Percentiles rank a stretch among this genome's conserved stretches.
Conservation (phyloP, 2,329 filamentous ascomycete species). For the Claviceps sorghi region DNA sequence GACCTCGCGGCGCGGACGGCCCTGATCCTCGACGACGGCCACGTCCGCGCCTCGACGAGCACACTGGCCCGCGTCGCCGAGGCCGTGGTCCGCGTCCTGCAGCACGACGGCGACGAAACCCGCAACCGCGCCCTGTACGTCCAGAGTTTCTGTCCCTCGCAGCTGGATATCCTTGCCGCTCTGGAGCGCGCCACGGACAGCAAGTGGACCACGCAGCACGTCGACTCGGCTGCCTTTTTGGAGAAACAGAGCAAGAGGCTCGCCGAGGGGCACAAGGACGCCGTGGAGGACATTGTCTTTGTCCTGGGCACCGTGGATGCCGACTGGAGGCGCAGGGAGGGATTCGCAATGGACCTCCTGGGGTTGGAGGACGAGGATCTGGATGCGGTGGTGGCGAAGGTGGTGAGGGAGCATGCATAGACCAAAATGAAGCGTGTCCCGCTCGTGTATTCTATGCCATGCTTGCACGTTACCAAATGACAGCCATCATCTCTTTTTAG, state of each 20-base stretch:
- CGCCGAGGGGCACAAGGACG: constrained; percentile 22
- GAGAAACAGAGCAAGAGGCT: constrained; percentile 21
- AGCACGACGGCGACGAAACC: constrained; percentile 28
- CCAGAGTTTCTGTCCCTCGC: constrained; percentile 31
- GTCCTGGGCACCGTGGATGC: constrained; percentile 32
- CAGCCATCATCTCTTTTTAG: not conserved
- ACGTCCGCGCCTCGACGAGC: constrained; percentile 31
- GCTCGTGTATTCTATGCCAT: no score
- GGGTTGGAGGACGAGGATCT: constrained; percentile 32
- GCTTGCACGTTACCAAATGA: no score
- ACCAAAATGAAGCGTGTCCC: no score
- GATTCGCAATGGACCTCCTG: constrained; percentile 32
- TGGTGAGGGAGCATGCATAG: constrained; percentile 18
- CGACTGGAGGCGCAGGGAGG: constrained; percentile 30
- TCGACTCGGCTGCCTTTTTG: constrained; percentile 27
- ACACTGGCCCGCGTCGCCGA: constrained; percentile 34
- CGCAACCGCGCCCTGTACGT: constrained; percentile 35
- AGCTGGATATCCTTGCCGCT: constrained; percentile 30
- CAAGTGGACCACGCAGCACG: constrained; percentile 20
- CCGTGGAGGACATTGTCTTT: constrained; percentile 34
- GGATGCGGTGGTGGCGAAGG: constrained; percentile 23
- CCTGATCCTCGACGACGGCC: constrained; percentile 37
- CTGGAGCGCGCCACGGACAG: constrained; percentile 35
- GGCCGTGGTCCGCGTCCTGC: constrained; percentile 34
- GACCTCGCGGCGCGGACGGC: constrained; percentile 27